A percentile compares a stretch with the other conserved stretches of the same genome.
Evolutionary conservation across 306 rosid species (phyloP).

Genomic region (Castanea sativa): DNA sequence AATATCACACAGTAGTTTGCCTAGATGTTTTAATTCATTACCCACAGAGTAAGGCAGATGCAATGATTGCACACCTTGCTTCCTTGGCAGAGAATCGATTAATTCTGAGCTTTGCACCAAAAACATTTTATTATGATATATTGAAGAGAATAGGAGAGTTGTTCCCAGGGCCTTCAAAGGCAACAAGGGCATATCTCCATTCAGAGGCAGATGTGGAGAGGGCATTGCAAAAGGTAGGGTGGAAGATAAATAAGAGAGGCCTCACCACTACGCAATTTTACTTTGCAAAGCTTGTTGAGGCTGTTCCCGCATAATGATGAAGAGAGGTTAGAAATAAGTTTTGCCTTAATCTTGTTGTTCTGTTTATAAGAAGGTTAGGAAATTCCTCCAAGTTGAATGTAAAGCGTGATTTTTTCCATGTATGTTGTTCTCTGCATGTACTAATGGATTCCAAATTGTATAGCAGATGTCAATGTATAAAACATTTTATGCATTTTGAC

Average conservation of each 20-base stretch:
- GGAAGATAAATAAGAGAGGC: slow-evolving; percentile 84
- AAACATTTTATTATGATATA: slow-evolving; percentile 72
- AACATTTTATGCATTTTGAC: neutral
- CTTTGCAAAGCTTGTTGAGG: slow-evolving; percentile 87
- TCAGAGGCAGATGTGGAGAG: slow-evolving; percentile 83
- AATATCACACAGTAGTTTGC: slow-evolving; percentile 73
- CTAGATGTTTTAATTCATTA: slow-evolving; percentile 89
- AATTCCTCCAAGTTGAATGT: slow-evolving; percentile 33
- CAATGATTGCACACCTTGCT: slow-evolving; percentile 88
- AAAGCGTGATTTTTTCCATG: slow-evolving; percentile 34
- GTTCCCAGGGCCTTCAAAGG: slow-evolving; percentile 97
- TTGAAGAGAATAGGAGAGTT: slow-evolving; percentile 92
- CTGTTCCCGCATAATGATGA: slow-evolving; percentile 64
- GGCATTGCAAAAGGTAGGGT: slow-evolving; percentile 76
- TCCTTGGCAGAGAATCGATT: slow-evolving; percentile 76
- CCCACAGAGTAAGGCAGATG: slow-evolving; percentile 87
- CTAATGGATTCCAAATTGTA: slow-evolving; percentile 22
- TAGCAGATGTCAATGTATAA: slow-evolving; percentile 15
- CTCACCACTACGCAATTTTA: slow-evolving; percentile 77
- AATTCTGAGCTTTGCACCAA: slow-evolving; percentile 90
- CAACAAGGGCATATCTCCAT: slow-evolving; percentile 93
- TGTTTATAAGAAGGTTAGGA: slow-evolving; percentile 26
- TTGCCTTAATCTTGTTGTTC: slow-evolving; percentile 22
- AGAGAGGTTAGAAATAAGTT: slow-evolving; percentile 38
- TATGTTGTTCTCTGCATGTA: slow-evolving; percentile 26